phyloP scores from a whole-genome alignment of 345 rosid genomes.

The Euclidium syriacum region DNA sequence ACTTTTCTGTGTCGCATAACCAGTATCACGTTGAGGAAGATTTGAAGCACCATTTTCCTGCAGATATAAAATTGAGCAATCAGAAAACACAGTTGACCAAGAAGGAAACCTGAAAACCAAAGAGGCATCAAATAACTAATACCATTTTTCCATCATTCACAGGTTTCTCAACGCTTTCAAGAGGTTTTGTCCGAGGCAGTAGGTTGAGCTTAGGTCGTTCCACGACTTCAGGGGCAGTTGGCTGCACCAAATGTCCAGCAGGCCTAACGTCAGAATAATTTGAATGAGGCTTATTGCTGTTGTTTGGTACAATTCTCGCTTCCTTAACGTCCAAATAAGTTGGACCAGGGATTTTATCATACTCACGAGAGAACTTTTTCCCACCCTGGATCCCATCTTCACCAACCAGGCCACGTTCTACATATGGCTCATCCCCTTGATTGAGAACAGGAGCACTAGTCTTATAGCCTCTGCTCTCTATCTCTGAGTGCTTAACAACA shows the following conservation, averaged over 20 bases:
- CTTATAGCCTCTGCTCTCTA: slow-evolving; percentile 32
- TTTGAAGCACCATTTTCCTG: slow-evolving; percentile 29
- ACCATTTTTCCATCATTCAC: slow-evolving; percentile 44
- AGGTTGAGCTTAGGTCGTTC: slow-evolving; percentile 71
- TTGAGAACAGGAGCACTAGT: slow-evolving; percentile 29
- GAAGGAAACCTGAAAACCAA: slow-evolving; percentile 2
- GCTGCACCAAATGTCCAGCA: slow-evolving; percentile 36
- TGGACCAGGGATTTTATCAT: slow-evolving; percentile 30
- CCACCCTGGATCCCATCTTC: slow-evolving; percentile 39
- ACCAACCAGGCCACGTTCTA: slow-evolving; percentile 32
- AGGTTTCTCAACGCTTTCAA: slow-evolving; percentile 43
- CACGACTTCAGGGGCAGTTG: slow-evolving; percentile 35
- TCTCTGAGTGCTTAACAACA: slow-evolving; percentile 40
- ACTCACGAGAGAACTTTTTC: slow-evolving; percentile 37
- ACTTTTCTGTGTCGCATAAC: slow-evolving; percentile 26
- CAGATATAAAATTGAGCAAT: slow-evolving; percentile 1
- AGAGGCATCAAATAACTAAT: neutral
- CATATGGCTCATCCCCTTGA: slow-evolving; percentile 27
- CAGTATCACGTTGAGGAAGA: slow-evolving; percentile 32
- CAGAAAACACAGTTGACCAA: slow-evolving; percentile 10
- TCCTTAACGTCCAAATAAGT: slow-evolving; percentile 42
- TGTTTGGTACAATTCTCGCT: slow-evolving; percentile 18
- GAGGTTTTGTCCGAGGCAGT: slow-evolving; percentile 57
- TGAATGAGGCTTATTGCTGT: slow-evolving; percentile 34
- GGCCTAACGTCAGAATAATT: slow-evolving; percentile 34